Conservation (phyloP, 768 basidiomycete genomes). For the Solioccasus polychromus region DNA sequence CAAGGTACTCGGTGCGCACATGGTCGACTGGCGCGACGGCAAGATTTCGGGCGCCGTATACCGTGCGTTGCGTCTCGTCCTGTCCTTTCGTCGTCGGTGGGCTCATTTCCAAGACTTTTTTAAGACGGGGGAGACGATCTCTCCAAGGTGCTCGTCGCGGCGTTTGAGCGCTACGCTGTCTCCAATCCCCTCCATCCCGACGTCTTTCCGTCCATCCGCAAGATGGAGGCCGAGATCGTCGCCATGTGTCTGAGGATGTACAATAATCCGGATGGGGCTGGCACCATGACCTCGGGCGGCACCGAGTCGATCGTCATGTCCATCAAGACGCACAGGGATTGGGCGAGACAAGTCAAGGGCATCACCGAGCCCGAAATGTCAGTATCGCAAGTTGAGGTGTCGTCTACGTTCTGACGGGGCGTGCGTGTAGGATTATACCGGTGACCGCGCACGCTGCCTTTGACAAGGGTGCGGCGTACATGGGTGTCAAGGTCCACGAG, state of each 20-base stretch:
- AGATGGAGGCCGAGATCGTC: conserved; percentile 97
- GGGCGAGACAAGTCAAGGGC: conserved; percentile 82
- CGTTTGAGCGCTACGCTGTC: conserved; percentile 78
- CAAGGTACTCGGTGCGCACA: conserved; percentile 41
- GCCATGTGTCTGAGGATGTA: conserved; percentile 84
- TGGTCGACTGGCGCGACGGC: conserved; percentile 65
- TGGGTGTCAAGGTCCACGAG: conserved; percentile 85
- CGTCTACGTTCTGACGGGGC: no score
- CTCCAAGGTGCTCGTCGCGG: conserved; percentile 72
- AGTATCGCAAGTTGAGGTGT: no score
- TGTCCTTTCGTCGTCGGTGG: background rate
- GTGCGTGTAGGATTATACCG: conserved; percentile 71
- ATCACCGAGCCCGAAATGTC: conserved; percentile 93
- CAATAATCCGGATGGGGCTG: conserved; percentile 81
- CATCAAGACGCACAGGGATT: conserved; percentile 90
- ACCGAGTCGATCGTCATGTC: conserved; percentile 97
- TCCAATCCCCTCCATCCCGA: conserved; percentile 93
- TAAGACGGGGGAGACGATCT: conserved; percentile 87
- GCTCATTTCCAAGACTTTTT: background rate
- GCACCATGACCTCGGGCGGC: conserved; percentile 91
- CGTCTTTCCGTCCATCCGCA: conserved; percentile 86
- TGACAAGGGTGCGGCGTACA: conserved; percentile 86
- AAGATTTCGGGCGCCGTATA: conserved; percentile 86
- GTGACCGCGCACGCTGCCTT: conserved; percentile 91
- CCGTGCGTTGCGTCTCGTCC: conserved; percentile 45